Evolutionary conservation across 495 filamentous ascomycete species (phyloP).

Genomic region (Apiosordaria backusii): DNA sequence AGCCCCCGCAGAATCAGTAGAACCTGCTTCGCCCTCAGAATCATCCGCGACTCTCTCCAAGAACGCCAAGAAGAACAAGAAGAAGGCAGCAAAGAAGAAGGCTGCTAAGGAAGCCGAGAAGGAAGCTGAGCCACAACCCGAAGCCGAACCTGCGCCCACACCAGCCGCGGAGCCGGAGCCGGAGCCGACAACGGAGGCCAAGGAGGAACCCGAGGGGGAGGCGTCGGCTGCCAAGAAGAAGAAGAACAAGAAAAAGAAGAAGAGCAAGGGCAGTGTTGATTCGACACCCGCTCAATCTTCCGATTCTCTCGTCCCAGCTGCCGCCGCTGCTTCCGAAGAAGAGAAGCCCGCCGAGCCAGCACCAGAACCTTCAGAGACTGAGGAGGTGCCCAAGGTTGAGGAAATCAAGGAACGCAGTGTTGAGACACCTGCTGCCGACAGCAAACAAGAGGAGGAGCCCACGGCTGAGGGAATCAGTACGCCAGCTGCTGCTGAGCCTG

Average conservation of each 20-base stretch:
- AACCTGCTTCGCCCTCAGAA: conserved; percentile 11
- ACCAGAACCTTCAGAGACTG: conserved; percentile 5
- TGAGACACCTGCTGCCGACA: background rate
- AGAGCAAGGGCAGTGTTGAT: conserved; percentile 23
- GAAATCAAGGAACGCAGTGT: conserved; percentile 8
- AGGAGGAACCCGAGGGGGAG: conserved; percentile 16
- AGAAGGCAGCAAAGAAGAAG: conserved; percentile 29
- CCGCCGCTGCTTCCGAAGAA: conserved; percentile 16
- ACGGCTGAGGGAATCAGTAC: conserved; percentile 14
- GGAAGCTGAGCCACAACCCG: conserved; percentile 10
- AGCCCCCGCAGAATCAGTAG: conserved; percentile 13
- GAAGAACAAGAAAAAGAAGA: conserved; percentile 31
- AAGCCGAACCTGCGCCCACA: conserved; percentile 7
- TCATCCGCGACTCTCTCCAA: conserved; percentile 14
- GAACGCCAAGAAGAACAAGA: conserved; percentile 32
- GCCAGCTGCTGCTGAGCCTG: conserved; percentile 5
- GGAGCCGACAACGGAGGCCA: conserved; percentile 14
- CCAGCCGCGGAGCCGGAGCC: conserved; percentile 10
- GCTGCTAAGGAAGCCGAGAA: conserved; percentile 23
- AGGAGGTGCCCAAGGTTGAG: conserved; percentile 10
- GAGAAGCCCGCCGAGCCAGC: conserved; percentile 14
- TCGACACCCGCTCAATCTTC: conserved; percentile 14
- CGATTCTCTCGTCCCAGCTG: conserved; percentile 10
- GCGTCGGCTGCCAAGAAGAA: conserved; percentile 12
- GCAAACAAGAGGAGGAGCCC: conserved; percentile 6